A percentile compares a stretch with the other conserved stretches of the same genome.
Evolutionary conservation across 495 filamentous ascomycete species (phyloP).

Genomic region (Penicillium ucsense): DNA sequence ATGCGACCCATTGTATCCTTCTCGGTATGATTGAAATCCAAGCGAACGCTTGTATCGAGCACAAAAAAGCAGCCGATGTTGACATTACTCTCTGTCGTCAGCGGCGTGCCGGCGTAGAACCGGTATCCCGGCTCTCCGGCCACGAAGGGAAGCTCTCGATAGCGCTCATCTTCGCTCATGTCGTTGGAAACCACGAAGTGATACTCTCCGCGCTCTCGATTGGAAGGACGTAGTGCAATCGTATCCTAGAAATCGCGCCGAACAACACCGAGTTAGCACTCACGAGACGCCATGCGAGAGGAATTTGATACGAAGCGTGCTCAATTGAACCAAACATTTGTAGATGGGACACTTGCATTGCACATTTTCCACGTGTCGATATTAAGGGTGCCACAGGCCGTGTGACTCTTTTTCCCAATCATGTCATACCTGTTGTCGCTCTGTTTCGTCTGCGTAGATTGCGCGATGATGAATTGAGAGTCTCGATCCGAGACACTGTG

Average conservation of each 20-base stretch:
- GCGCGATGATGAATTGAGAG: constrained; percentile 48
- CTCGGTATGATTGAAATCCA: constrained; percentile 21
- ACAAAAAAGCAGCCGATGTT: constrained; percentile 63
- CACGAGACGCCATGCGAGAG: not conserved
- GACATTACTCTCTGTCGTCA: constrained; percentile 56
- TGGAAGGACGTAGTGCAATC: constrained; percentile 28
- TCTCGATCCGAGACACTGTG: constrained; percentile 47
- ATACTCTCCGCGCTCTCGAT: constrained; percentile 10
- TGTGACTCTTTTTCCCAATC: constrained; percentile 16
- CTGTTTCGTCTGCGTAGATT: constrained; percentile 36
- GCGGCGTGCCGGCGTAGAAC: constrained; percentile 41
- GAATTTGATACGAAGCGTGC: too few relatives aligned
- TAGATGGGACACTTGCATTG: constrained; percentile 13
- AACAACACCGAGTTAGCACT: not conserved
- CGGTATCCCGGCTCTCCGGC: constrained; percentile 28
- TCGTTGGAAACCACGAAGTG: constrained; percentile 33
- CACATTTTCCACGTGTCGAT: constrained; percentile 38
- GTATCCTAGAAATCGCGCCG: constrained; percentile 8
- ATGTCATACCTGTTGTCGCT: constrained; percentile 8
- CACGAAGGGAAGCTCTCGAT: constrained; percentile 33
- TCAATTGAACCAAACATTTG: not conserved
- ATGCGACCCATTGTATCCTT: constrained; percentile 33
- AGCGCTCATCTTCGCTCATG: constrained; percentile 30
- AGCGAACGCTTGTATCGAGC: constrained; percentile 40
- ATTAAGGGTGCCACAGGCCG: constrained; percentile 30